Base-by-base conservation (phyloP, 176 grass and related monocot species). In the Poa pratensis region DNA sequence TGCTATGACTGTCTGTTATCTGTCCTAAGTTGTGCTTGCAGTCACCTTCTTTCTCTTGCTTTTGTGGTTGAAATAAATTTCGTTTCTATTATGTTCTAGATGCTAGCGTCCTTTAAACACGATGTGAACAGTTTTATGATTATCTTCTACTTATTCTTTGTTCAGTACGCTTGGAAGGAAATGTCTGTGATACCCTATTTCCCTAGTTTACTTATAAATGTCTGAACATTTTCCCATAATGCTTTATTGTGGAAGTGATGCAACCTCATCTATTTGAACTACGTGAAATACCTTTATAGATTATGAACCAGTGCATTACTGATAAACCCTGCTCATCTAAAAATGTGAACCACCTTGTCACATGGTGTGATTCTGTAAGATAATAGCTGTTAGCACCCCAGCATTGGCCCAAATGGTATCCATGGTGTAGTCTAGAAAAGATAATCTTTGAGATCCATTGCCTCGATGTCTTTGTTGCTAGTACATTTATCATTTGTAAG, bases 191-290 rank as follows among this genome's bases (percentile, higher is more conserved):
- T 28, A 9, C 19, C 27, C 19, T 35, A 23, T n/a, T 68, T 68
- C 19, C 28, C 4, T 5, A 16, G 24, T 81, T 53, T 68, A 0
- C 46, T 82, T 69, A 39, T 82, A n/a, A 64, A 69, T 40, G 20
- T 82, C 15, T 82, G 6, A 54, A 69, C 63, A 63, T 69, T 69
- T 34, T 28, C 48, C 18, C 17, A 27, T 81, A 19, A 81, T 81
- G 18, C 46, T 52, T 53, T 18, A 15, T 24, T n/a, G 50, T 7
- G n/a, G 63, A 50, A 82, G 20, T 53, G 28, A 82, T 40, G 62
- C 28, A 55, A 37, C 67, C 13, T 23, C 51, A 45, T 82, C 16
- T 27, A 35, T 69, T 81, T 39, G 35, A 37, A 37, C 35, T 18
- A 27, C 43, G 3, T 78, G 35, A 45, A 1, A 49, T 82, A 26